Conservation (phyloP, 192 early-diverging fungal genomes). For the Piromyces sp. region DNA sequence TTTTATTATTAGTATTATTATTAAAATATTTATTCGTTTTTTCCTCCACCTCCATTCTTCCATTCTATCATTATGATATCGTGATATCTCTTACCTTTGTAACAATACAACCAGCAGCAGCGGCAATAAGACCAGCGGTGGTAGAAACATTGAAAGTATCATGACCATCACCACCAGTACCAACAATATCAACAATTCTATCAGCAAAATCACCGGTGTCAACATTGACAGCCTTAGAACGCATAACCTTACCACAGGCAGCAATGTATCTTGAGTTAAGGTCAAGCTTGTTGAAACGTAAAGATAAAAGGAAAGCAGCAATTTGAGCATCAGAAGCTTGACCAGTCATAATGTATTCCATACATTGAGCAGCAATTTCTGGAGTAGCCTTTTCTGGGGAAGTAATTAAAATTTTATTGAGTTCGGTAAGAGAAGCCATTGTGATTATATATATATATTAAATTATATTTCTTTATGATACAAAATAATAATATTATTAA, state of each 20-base stretch:
- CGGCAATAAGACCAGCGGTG: constrained; percentile 74
- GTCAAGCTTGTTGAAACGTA: constrained; percentile 55
- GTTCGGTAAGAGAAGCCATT: background rate
- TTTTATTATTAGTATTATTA: too few species aligned
- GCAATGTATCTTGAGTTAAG: constrained; percentile 59
- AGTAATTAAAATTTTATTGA: background rate
- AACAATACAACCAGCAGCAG: constrained; percentile 72
- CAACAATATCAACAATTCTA: constrained; percentile 74
- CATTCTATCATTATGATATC: too few species aligned
- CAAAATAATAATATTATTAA: too few species aligned
- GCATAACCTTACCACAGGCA: constrained; percentile 55
- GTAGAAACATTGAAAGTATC: constrained; percentile 96
- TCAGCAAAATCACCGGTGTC: constrained; percentile 15
- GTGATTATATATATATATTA: background rate
- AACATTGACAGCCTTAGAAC: constrained; percentile 26
- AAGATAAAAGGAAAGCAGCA: constrained; percentile 64
- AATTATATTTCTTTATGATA: too few species aligned
- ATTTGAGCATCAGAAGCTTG: constrained; percentile 67
- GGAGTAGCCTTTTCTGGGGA: constrained; percentile 35
- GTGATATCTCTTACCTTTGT: constrained; percentile 83
- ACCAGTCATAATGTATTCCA: constrained; percentile 59
- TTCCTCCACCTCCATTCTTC: too few species aligned
- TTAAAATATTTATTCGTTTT: too few species aligned
- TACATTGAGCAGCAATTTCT: constrained; percentile 32
- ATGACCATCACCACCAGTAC: constrained; percentile 96